These are phyloP conservation scores for Diaporthe eres DNA, from an alignment of 2,329 filamentous ascomycete species.

Conservation along the genomic window DNA sequence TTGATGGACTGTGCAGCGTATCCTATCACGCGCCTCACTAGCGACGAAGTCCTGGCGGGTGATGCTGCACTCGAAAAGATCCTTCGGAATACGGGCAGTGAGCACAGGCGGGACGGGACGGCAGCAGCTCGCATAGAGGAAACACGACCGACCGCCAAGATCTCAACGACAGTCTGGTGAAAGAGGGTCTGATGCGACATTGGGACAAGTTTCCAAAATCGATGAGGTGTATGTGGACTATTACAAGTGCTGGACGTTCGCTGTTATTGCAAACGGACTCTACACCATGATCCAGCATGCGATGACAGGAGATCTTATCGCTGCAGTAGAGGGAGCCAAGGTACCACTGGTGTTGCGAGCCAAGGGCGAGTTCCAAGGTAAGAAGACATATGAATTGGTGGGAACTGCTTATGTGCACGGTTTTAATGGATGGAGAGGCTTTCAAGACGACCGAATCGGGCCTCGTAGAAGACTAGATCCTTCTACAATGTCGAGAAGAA, in stretches of 20 bases:
- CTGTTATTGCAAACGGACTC: background rate
- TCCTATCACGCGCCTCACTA: background rate
- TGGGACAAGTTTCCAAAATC: background rate
- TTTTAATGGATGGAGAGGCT: background rate
- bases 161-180: background rate
- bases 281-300: constrained; percentile 5
- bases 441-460: background rate
- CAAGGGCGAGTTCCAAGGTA: background rate
- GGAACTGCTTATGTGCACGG: constrained; percentile 2
- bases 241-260: background rate
- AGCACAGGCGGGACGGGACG: background rate
- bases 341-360: background rate
- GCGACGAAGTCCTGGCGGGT: background rate
- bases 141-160: background rate
- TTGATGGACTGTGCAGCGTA: background rate
- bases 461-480: background rate
- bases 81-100: background rate
- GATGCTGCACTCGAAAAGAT: background rate
- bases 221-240: background rate
- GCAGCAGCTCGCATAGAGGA: background rate
- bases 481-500: background rate
- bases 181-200: background rate
- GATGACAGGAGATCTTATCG: background rate
- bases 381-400: background rate
- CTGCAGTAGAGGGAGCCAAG: background rate